These are phyloP conservation scores for Phytomonas sp. DNA, from an alignment of 208 protist species.

Conservation along the genomic window DNA sequence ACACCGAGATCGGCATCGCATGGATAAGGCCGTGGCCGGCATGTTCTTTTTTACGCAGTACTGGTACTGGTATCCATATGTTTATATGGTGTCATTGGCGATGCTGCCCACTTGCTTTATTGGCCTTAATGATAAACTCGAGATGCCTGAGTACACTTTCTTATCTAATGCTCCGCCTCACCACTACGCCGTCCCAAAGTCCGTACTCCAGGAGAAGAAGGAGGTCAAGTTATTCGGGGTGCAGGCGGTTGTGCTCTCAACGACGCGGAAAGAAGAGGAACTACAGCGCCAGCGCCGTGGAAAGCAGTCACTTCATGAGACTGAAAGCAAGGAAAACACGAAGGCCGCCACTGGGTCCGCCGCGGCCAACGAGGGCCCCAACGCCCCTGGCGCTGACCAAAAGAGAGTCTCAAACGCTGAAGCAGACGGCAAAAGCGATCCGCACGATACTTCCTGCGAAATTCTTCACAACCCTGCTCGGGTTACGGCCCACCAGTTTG, in stretches of 20 bases:
- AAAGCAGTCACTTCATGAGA: neutral
- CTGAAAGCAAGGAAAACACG: neutral
- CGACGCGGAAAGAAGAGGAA: slow-evolving; percentile 79
- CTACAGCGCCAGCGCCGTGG: slow-evolving; percentile 44
- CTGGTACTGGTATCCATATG: slow-evolving; percentile 99
- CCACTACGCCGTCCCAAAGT: slow-evolving; percentile 88
- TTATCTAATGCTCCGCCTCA: slow-evolving; percentile 89
- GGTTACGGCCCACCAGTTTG: slow-evolving; percentile 69
- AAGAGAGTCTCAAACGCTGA: neutral
- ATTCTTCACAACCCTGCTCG: slow-evolving; percentile 75
- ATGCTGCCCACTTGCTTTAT: slow-evolving; percentile 97
- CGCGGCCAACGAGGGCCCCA: neutral
- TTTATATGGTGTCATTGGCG: slow-evolving; percentile 95
- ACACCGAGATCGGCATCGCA: slow-evolving; percentile 90
- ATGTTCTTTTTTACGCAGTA: slow-evolving; percentile 98
- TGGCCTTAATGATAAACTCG: slow-evolving; percentile 94
- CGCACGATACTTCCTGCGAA: slow-evolving; percentile 20
- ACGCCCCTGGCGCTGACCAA: neutral
- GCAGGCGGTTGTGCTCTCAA: slow-evolving; percentile 78
- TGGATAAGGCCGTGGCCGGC: slow-evolving; percentile 94
- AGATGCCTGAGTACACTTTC: slow-evolving; percentile 92
- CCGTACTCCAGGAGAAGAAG: slow-evolving; percentile 81
- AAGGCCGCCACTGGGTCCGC: slow-evolving; percentile 6
- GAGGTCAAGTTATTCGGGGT: slow-evolving; percentile 56
- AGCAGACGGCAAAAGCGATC: neutral